Evolutionary conservation across 257 asterid genomes (phyloP).

Genomic region (Nicotiana paniculata): DNA sequence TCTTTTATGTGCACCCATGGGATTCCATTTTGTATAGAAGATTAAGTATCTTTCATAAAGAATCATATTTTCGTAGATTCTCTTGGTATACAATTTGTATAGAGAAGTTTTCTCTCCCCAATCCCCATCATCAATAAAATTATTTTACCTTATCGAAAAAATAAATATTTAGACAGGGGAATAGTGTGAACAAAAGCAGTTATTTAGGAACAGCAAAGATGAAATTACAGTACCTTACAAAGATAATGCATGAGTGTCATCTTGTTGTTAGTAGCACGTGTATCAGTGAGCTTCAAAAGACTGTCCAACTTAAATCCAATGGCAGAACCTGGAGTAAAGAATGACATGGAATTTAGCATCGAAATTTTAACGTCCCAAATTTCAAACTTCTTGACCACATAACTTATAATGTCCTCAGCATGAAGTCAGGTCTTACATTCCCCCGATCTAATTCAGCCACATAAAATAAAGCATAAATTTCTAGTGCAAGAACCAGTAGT

Average conservation of each 20-base stretch:
- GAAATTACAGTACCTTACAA: constrained; percentile 51
- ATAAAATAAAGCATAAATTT: not conserved
- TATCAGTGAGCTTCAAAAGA: constrained; percentile 90
- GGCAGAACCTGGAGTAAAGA: constrained; percentile 53
- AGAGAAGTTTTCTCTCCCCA: not conserved
- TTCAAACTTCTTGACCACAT: not conserved
- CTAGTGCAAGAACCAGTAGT: not conserved
- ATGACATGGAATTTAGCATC: not conserved
- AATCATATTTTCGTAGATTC: not conserved
- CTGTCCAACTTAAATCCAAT: constrained; percentile 97
- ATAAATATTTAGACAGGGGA: not conserved
- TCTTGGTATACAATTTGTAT: not conserved
- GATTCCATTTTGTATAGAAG: not conserved
- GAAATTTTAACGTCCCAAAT: not conserved
- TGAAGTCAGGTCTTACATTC: not conserved
- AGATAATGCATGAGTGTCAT: constrained; percentile 99
- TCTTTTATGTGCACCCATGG: not conserved
- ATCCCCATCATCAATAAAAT: not conserved
- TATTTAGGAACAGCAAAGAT: not conserved
- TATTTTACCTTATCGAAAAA: not conserved
- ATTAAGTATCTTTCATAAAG: not conserved
- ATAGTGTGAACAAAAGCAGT: not conserved
- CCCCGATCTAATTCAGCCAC: not conserved
- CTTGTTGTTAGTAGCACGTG: constrained; percentile 84
- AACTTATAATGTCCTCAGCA: not conserved